Evolutionary conservation across 108 stramenopile species (phyloP).

Genomic region (Heterococcus sp.): DNA sequence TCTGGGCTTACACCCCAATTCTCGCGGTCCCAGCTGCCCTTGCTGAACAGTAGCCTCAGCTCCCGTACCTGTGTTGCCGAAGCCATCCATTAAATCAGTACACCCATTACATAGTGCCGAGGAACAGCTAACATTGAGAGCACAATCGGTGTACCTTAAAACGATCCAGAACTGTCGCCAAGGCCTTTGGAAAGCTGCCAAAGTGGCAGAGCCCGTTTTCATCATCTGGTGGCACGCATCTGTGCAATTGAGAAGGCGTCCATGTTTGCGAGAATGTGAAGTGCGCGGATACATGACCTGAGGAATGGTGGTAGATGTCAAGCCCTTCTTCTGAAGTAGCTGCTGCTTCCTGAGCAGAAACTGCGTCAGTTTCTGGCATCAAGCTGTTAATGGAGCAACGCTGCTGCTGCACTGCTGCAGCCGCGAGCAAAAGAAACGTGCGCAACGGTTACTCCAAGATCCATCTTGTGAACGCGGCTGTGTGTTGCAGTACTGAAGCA

Average conservation of each 20-base stretch:
- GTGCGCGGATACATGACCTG: not conserved
- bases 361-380: too few relatives aligned
- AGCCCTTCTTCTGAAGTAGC: too few relatives aligned
- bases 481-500: too few relatives aligned
- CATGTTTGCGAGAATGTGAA: not conserved
- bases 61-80: not conserved
- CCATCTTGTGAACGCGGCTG: too few relatives aligned
- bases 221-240: not conserved
- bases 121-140: not conserved
- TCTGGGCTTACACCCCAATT: conserved; percentile 8
- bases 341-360: too few relatives aligned
- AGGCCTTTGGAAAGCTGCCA: conserved; percentile 10
- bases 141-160: conserved; percentile 12
- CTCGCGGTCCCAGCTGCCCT: conserved; percentile 17
- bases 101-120: not conserved
- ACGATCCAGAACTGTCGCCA: conserved; percentile 12
- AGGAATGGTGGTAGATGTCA: too few relatives aligned
- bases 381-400: too few relatives aligned
- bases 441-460: too few relatives aligned
- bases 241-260: not conserved
- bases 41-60: conserved; percentile 10
- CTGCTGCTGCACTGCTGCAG: too few relatives aligned
- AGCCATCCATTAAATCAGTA: not conserved
- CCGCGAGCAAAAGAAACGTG: too few relatives aligned
- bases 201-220: conserved; percentile 20